Percentiles rank a stretch among this genome's conserved stretches.
Evolutionary conservation across 108 stramenopile species (phyloP).

Genomic region (Nitzschia inconspicua): DNA sequence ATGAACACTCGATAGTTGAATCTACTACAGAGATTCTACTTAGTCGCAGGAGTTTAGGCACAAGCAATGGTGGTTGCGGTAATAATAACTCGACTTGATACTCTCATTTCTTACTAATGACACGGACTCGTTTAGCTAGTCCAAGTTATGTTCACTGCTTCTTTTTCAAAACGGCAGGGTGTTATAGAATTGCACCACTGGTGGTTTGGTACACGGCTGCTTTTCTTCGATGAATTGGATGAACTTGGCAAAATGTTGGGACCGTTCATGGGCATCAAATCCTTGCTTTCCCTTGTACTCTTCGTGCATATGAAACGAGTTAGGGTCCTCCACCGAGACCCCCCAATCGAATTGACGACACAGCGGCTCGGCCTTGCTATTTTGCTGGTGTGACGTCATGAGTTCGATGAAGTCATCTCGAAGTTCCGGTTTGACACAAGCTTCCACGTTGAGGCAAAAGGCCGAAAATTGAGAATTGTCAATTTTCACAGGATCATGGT

Average conservation of each 20-base stretch:
- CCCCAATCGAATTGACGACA: conserved; percentile 37
- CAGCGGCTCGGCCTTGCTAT: conserved; percentile 21
- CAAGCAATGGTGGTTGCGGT: too few relatives aligned
- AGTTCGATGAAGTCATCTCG: conserved; percentile 28
- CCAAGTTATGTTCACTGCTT: too few relatives aligned
- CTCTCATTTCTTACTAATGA: too few relatives aligned
- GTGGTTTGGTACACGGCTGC: too few relatives aligned
- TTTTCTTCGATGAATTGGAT: too few relatives aligned
- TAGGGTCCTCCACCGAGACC: conserved; percentile 6
- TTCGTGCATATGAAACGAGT: conserved; percentile 42
- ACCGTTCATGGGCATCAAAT: conserved; percentile 35
- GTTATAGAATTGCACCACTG: too few relatives aligned
- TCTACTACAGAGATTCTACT: too few relatives aligned
- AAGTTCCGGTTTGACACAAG: conserved; percentile 19
- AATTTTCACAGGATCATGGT: not conserved
- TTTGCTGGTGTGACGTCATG: conserved; percentile 27
- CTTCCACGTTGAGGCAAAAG: conserved; percentile 31
- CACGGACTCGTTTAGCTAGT: too few relatives aligned
- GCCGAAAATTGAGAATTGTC: not conserved
- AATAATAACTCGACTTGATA: too few relatives aligned
- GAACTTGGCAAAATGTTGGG: conserved; percentile 41
- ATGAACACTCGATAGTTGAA: too few relatives aligned
- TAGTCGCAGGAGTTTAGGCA: too few relatives aligned
- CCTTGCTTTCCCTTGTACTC: conserved; percentile 40
- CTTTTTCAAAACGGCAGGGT: too few relatives aligned